Evolutionary conservation across 2,329 filamentous ascomycete species (phyloP), one percentile per base, ranked within the genome.

Genomic region (Colletotrichum paranaense): DNA sequence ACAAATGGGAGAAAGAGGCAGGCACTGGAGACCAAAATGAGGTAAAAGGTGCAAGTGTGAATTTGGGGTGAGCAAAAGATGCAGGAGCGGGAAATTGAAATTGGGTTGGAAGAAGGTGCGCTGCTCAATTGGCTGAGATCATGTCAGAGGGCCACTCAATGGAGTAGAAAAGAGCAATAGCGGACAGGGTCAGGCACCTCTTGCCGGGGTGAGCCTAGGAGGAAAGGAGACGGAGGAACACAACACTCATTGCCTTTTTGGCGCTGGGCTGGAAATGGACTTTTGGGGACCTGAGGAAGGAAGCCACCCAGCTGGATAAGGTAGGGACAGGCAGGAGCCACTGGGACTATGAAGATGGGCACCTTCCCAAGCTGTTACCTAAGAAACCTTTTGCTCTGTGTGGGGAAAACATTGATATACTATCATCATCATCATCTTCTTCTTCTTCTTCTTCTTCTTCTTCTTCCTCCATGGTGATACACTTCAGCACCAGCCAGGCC

Each of bases 1-100:
- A 42, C 38, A 42, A 1, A 42, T 42, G 8, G 42, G 42, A n/a
- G 42, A 22, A 22, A 19, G 16, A 49, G 42, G 42, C 19, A 26
- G 52, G 52, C 53, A 56, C 12, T 24, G 52, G 11, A 56, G 14
- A 26, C 24, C 14, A 24, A 42, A 57, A 22, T 49, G 22, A 58
- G 63, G 58, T 16, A 68, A 53, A 42, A 28, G 58, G 16, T 63
- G 42, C 9, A 24, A 28, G 24, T 53, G 22, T 28, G 30, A 26
- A 49, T n/a, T 60, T 49, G 56, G 55, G 56, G 55, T 56, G 19
- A 32, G 30, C 22, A 30, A 35, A 26, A 53, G 60, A 63, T 53
- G 57, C 68, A 62, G 68, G 55, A 56, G 52, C 11, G 53, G 72
- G 72, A 74, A 74, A 74, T 74, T 74, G 72, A 74, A 74, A 74